Conservation (phyloP, 805 yeast species). For the Candida chilensis region DNA sequence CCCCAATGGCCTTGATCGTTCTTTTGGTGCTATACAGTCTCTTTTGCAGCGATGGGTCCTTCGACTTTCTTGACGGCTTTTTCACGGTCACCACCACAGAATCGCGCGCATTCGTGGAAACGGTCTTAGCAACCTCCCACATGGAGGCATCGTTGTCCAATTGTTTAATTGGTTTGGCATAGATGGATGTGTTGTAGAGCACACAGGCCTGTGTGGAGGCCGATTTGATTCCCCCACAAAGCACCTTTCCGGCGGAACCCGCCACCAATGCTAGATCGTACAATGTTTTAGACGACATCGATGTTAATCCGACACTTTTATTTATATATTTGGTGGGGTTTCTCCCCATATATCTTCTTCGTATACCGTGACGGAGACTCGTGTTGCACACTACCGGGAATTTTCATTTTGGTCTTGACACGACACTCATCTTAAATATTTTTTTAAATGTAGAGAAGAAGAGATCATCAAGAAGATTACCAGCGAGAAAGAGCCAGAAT, state of each 20-base stretch:
- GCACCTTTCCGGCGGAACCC: conserved; percentile 12
- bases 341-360: too few species aligned
- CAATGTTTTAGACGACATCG: too few species aligned
- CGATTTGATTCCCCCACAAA: conserved; percentile 8
- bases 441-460: too few species aligned
- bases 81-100: not conserved
- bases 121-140: conserved; percentile 12
- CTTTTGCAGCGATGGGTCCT: not conserved
- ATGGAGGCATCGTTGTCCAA: conserved; percentile 11
- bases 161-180: conserved; percentile 10
- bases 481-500: too few species aligned
- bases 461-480: too few species aligned
- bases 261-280: too few species aligned
- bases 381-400: too few species aligned
- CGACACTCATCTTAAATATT: too few species aligned
- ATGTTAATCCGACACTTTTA: too few species aligned
- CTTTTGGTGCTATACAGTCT: conserved; percentile 4
- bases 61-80: not conserved
- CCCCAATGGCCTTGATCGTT: conserved; percentile 9
- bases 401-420: too few species aligned
- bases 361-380: too few species aligned
- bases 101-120: conserved; percentile 4
- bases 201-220: conserved; percentile 10
- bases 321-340: too few species aligned
- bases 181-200: conserved; percentile 12